These are phyloP conservation scores for Fusarium caatingaense DNA, from an alignment of 2,329 filamentous ascomycete species.

Conservation along the genomic window DNA sequence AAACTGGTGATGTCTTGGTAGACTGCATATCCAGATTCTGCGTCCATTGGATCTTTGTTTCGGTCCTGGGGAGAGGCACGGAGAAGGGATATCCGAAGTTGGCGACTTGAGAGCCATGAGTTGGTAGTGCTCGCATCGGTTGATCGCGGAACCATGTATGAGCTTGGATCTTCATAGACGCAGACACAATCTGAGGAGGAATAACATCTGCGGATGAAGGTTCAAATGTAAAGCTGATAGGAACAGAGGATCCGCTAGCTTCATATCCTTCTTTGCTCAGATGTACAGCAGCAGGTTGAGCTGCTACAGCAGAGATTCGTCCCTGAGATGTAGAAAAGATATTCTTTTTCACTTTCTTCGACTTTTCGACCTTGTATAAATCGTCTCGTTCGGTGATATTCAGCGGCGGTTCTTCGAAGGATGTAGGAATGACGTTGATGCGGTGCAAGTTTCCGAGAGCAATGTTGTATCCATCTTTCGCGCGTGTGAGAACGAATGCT, in stretches of 20 bases:
- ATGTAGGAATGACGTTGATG: constrained; percentile 39
- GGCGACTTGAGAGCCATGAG: constrained; percentile 17
- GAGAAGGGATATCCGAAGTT: constrained; percentile 35
- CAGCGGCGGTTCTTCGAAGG: constrained; percentile 39
- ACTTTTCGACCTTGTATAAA: constrained; percentile 27
- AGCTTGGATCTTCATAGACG: constrained; percentile 22
- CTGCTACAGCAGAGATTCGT: constrained; percentile 31
- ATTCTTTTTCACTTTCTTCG: constrained; percentile 40
- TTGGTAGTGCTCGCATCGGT: constrained; percentile 32
- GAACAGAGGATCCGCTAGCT: constrained; percentile 23
- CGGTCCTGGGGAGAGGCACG: constrained; percentile 8
- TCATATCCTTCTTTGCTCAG: constrained; percentile 31
- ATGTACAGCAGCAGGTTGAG: constrained; percentile 35
- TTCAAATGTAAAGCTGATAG: constrained; percentile 33
- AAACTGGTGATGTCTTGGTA: constrained; percentile 23
- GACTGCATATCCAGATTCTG: constrained; percentile 30
- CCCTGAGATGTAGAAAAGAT: constrained; percentile 36
- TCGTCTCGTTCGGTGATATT: constrained; percentile 34
- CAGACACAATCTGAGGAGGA: constrained; percentile 29
- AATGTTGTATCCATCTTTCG: constrained; percentile 10
- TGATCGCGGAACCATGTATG: constrained; percentile 42
- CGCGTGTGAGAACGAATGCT: constrained; percentile 13
- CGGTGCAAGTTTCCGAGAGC: constrained; percentile 18
- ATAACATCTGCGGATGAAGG: constrained; percentile 19
- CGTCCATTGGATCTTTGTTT: constrained; percentile 21